Base-by-base conservation (phyloP, 441 rosid genomes). In the Erysimum cheiri region DNA sequence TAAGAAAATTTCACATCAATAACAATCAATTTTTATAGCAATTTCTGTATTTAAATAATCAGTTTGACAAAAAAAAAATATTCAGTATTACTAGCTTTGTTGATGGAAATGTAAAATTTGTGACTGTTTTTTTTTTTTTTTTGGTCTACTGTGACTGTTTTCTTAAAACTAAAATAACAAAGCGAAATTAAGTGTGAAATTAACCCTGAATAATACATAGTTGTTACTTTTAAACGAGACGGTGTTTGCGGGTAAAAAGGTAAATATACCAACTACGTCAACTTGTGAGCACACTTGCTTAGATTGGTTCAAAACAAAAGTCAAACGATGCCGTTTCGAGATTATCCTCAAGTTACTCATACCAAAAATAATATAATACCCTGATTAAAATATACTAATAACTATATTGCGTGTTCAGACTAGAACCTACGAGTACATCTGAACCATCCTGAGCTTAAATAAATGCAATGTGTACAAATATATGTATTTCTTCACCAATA, bases 221-320 rank as follows among this genome's bases (percentile, higher is more conserved):
- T 60, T 6, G 10, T 61, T 44, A 15, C 4, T 24, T 44, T 61
- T 10, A 24, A n/a, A 49, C 13, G 35, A 22, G n/a, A 24, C 4
- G 24, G 32, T 35, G 13, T 46, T 33, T 15, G 8, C 37, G 56
- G 24, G 69, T 52, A 52, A 70, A 56, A 24, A 24, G 37, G 52
- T 19, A 2, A 31, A 2, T 56, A 59, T 22, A 43, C 11, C 57
- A 47, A 41, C 41, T 35, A 55, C 58, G 50, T 63, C 70, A 63
- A 71, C 57, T 71, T 64, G 69, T 9, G 44, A 26, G 70, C 56
- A 46, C 64, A 55, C 32, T 71, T 71, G 75, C 49, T 44, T 15
- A 36, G 58, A 71, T 63, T 63, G 31, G 48, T 63, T 35, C 41
- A 63, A 54, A 60, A 43, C n/a, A 44, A 54, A 43, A 53, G 64